Evolutionary conservation across 768 basidiomycete species (phyloP), one percentile per base, ranked within the genome.

Genomic region (Termitomyces sp.): DNA sequence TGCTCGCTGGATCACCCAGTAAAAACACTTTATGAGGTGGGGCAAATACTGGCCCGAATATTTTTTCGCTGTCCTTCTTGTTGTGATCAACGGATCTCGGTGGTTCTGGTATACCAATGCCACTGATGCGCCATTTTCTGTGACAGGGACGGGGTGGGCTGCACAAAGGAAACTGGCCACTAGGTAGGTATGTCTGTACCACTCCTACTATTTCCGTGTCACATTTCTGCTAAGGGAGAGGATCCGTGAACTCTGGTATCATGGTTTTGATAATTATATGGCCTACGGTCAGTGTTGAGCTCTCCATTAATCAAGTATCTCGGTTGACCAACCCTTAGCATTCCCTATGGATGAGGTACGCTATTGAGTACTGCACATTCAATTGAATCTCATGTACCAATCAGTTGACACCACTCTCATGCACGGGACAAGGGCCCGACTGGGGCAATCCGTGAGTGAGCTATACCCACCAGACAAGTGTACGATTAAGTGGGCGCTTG

Each of bases 251-350:
- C 73, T 96, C 5, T 97, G 92, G 88, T 87, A 91, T 66, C 94
- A 96, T 76, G 94, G 94, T 0, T 97, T 87, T 66, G 71, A 91
- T 64, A 85, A 83, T 64, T 97, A 97, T 70, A 95, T 96, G 94
- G 79, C 73, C 47, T 82, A 81, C 68, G 94, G 91, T 92, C 61
- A 64, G 73, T 68, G 39, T 14, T 37, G 7, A 26, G 37, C 41
- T 4, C 24, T 46, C 50, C 27, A 24, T 52, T 43, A 13, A 37
- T 48, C 8, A 14, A 42, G 18, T 14, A 42, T 46, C 26, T n/a
- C 57, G 53, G 59, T 49, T 61, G 55, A 48, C 67, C 63, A 68
- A 53, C 42, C 18, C 36, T 32, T 60, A 90, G 90, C 90, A n/a
- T 93, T 92, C 64, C 92, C 92, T 20, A 70, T 88, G 65, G 92